Conservation (phyloP, 768 basidiomycete genomes). For the Pleurotus cornucopiae region DNA sequence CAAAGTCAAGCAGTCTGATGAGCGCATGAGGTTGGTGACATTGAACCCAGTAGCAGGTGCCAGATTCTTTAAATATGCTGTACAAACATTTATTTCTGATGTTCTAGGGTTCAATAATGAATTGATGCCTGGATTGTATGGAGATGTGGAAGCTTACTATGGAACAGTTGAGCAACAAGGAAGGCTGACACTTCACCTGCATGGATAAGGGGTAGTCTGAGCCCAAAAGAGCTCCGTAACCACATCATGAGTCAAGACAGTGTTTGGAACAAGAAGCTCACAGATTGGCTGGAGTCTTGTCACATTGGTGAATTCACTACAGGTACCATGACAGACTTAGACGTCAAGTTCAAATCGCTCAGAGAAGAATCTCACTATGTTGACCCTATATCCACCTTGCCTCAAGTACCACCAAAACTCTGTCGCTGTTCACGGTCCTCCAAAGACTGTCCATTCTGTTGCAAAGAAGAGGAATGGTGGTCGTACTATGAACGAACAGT, state of each 20-base stretch:
- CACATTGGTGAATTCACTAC: constrained; percentile 27
- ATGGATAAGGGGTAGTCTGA: background rate
- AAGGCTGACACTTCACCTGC: background rate
- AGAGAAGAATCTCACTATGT: constrained; percentile 10
- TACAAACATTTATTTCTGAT: background rate
- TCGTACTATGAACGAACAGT: constrained; percentile 13
- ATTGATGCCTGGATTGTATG: background rate
- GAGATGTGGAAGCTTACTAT: background rate
- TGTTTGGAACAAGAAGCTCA: constrained; percentile 15
- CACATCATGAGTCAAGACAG: background rate
- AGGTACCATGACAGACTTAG: constrained; percentile 15
- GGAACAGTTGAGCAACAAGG: background rate
- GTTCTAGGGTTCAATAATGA: background rate
- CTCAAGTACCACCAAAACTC: constrained; percentile 15
- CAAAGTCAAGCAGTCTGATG: background rate
- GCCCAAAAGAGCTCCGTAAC: background rate
- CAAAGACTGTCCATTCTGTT: constrained; percentile 18
- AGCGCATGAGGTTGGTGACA: background rate
- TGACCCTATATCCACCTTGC: constrained; percentile 21
- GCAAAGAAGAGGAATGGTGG: constrained; percentile 10
- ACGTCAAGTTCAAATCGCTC: background rate
- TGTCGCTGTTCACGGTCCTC: constrained; percentile 10
- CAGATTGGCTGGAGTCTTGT: constrained; percentile 26
- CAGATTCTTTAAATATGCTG: background rate
- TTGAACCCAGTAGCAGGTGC: background rate